Conservation (phyloP, 208 protist species). For the Giardia duodenalis region DNA sequence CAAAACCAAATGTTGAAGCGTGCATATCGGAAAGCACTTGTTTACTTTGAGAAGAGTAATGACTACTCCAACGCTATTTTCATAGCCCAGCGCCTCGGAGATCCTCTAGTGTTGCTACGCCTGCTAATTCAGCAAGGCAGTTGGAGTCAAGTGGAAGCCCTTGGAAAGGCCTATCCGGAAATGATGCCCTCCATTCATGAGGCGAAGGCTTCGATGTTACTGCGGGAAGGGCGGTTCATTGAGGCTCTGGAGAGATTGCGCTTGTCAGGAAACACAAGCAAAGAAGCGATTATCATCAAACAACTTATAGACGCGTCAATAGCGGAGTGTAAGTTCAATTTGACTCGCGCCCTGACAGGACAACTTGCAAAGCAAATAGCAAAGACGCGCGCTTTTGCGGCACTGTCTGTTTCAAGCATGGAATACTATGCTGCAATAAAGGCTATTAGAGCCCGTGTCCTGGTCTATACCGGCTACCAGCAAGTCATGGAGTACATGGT, state of each 20-base stretch:
- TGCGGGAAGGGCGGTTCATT: conserved; percentile 23
- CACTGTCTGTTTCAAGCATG: neutral
- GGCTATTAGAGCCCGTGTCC: neutral
- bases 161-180: conserved; percentile 12
- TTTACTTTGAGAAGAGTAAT: neutral
- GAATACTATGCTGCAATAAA: neutral
- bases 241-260: neutral
- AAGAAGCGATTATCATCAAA: neutral
- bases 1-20: neutral
- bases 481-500: neutral
- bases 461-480: neutral
- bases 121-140: neutral
- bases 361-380: neutral
- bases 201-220: neutral
- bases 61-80: neutral
- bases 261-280: neutral
- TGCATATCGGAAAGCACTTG: neutral
- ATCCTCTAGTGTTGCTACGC: neutral
- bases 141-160: neutral
- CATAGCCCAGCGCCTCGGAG: conserved; percentile 15
- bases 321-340: conserved; percentile 15
- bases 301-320: neutral
- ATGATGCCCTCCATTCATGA: neutral
- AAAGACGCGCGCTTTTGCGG: neutral
- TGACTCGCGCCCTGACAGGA: neutral